phyloP scores from a whole-genome alignment of 352 stramenopile genomes.

The Phytophthora podocarpi region DNA sequence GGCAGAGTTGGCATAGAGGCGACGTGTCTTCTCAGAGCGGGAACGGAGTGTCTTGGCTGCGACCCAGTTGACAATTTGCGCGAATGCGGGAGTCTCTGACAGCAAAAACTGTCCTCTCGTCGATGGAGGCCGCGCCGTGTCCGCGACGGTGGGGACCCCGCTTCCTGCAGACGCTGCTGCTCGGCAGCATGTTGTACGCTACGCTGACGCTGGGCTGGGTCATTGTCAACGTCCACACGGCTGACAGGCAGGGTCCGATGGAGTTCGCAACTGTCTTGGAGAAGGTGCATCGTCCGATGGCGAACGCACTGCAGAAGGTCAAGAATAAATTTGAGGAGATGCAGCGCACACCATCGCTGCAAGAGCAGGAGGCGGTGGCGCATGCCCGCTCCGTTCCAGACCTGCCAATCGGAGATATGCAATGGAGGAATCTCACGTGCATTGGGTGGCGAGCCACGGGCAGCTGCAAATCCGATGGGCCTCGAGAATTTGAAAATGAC shows the following conservation, averaged over 20 bases:
- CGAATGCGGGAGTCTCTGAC: slow-evolving; percentile 1
- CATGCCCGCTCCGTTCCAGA: slow-evolving; percentile 18
- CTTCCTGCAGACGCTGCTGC: slow-evolving; percentile 16
- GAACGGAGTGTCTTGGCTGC: too few species aligned
- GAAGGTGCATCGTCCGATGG: slow-evolving; percentile 16
- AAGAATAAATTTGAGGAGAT: slow-evolving; percentile 23
- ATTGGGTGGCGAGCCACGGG: slow-evolving; percentile 52
- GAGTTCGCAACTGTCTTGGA: slow-evolving; percentile 5
- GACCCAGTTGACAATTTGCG: background rate
- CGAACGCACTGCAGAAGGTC: slow-evolving; percentile 13
- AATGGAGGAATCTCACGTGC: slow-evolving; percentile 37
- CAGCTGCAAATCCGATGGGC: slow-evolving; percentile 40
- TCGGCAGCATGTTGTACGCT: slow-evolving; percentile 19
- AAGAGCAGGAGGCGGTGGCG: slow-evolving; percentile 10
- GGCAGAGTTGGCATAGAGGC: slow-evolving; percentile 16
- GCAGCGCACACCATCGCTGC: slow-evolving; percentile 13
- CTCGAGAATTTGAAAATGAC: slow-evolving; percentile 39
- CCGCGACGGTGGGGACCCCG: slow-evolving; percentile 5
- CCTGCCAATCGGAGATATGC: slow-evolving; percentile 15
- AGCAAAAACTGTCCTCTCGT: slow-evolving; percentile 1
- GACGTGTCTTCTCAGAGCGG: too few species aligned
- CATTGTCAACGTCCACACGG: slow-evolving; percentile 18
- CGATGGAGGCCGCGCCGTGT: background rate
- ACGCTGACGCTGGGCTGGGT: slow-evolving; percentile 14
- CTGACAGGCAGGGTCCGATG: slow-evolving; percentile 5